Evolutionary conservation across 2,329 filamentous ascomycete species (phyloP), one percentile per base, ranked within the genome.

Genomic region (Bipolaris bicolor): DNA sequence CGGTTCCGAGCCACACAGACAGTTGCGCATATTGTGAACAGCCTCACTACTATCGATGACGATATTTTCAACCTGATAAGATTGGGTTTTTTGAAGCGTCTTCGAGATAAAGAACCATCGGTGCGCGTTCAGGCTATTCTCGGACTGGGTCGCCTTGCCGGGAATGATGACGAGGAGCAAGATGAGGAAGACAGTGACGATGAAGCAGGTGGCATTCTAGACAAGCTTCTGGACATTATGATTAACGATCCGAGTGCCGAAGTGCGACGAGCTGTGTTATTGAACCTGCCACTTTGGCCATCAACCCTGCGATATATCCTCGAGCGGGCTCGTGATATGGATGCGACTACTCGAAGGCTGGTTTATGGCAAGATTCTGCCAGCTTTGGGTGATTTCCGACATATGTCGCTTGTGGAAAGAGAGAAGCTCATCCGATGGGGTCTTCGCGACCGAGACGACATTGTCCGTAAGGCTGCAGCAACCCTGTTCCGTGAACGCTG

Each of bases 361-460:
- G 84, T 99, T 2, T 99, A 98, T 73, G 90, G 93, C 1, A 87
- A 90, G 34, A 82, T 99, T 6, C 81, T 99, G 5, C 95, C 95
- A 1, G 90, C 90, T 0, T 81, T 99, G 0, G 95, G 93, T 11
- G 95, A 99, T 77, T 99, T 99, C 78, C 87, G 95, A 52, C 92
- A 97, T 77, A 80, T 99, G 50, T 97, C 92, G 10, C 83, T 99
- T 22, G 92, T 90, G 1, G 96, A 98, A 88, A 85, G 95, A 71
- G 95, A 99, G 77, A 98, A 98, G 77, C 83, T 99, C 31, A 84
- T 99, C 26, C 87, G 95, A 37, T 99, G 95, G 95, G 95, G 95
- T 49, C 81, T 99, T 39, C 88, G 93, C 37, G 95, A 99, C 74
- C 87, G 95, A 76, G 95, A 99, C 65, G 94, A 98, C 65, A 92